A percentile compares a stretch with the other conserved stretches of the same genome.
Conservation (phyloP, 2,329 filamentous ascomycete genomes). For the Didymella lethalis region DNA sequence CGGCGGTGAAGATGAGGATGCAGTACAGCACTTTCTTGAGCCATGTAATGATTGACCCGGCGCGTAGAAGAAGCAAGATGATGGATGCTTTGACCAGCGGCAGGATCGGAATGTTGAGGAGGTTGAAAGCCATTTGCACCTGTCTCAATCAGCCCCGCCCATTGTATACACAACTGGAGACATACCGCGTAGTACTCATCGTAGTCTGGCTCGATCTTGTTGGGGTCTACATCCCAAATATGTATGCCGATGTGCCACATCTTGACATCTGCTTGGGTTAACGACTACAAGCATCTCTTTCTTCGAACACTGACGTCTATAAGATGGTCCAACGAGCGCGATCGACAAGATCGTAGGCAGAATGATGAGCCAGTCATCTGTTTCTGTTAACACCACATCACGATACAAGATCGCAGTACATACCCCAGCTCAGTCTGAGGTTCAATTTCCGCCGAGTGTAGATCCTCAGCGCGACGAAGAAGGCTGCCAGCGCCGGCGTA, state of each 20-base stretch:
- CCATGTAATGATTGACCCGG: slow-evolving; percentile 50
- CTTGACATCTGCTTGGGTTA: slow-evolving; percentile 40
- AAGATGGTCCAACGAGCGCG: slow-evolving; percentile 49
- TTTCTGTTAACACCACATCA: background rate
- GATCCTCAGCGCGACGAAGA: slow-evolving; percentile 48
- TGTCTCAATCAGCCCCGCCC: slow-evolving; percentile 25
- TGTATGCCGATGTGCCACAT: slow-evolving; percentile 51
- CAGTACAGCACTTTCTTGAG: slow-evolving; percentile 50
- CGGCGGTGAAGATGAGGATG: slow-evolving; percentile 48
- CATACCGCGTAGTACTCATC: slow-evolving; percentile 48
- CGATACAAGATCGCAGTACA: slow-evolving; percentile 13
- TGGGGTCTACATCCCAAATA: slow-evolving; percentile 47
- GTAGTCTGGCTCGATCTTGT: slow-evolving; percentile 48
- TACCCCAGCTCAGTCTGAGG: slow-evolving; percentile 48
- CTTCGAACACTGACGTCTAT: slow-evolving; percentile 39
- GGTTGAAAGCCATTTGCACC: slow-evolving; percentile 50
- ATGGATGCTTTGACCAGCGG: slow-evolving; percentile 54
- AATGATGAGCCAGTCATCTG: slow-evolving; percentile 52
- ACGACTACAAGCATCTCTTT: background rate
- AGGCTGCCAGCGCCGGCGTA: slow-evolving; percentile 43
- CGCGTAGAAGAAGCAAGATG: slow-evolving; percentile 50
- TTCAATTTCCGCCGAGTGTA: slow-evolving; percentile 51
- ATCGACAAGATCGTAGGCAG: slow-evolving; percentile 47
- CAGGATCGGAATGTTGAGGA: slow-evolving; percentile 52
- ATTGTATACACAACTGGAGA: background rate